Evolutionary conservation across 768 basidiomycete species (phyloP).

Genomic region (Suillus lakei): DNA sequence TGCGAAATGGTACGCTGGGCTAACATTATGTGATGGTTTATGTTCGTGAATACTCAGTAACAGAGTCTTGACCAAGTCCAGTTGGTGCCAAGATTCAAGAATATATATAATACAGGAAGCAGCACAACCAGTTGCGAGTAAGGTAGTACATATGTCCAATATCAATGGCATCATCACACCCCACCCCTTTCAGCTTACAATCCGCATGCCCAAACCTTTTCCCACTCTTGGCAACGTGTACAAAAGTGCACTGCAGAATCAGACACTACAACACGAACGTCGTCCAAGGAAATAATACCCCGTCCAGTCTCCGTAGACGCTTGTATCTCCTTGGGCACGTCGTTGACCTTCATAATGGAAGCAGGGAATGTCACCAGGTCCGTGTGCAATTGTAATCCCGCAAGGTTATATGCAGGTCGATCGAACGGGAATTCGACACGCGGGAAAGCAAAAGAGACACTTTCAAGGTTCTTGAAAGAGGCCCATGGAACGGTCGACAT

Average conservation of each 20-base stretch:
- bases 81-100: too few species aligned
- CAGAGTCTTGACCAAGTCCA: too few species aligned
- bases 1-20: too few species aligned
- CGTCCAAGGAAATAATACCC: neutral
- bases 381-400: neutral
- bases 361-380: neutral
- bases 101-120: too few species aligned
- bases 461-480: constrained; percentile 31
- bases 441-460: neutral
- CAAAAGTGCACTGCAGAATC: neutral
- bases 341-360: neutral
- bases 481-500: constrained; percentile 32
- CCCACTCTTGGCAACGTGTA: neutral
- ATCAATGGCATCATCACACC: too few species aligned
- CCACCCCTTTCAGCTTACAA: neutral
- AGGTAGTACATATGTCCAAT: too few species aligned
- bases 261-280: neutral
- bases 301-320: neutral
- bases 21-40: too few species aligned
- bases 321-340: neutral
- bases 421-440: neutral
- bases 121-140: too few species aligned
- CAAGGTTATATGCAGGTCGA: too few species aligned
- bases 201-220: neutral
- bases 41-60: too few species aligned